A percentile compares a stretch with the other conserved stretches of the same genome.
Evolutionary conservation across 352 stramenopile genomes (phyloP).

Genomic region (Phytophthora quininea): DNA sequence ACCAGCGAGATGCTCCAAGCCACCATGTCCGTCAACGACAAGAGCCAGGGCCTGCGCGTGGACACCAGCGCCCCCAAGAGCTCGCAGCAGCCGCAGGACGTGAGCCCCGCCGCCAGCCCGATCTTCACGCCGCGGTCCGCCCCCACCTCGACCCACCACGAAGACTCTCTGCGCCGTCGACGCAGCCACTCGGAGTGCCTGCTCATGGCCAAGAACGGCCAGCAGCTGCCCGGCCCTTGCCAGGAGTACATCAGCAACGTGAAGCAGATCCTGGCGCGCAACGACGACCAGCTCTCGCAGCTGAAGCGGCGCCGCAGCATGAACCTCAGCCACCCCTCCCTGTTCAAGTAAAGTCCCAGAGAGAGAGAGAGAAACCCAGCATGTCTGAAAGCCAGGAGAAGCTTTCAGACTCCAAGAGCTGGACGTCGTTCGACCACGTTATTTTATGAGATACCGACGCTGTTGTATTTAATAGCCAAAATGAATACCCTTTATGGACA

Average conservation of each 20-base stretch:
- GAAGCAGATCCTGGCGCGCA: conserved; percentile 84
- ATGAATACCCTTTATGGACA: conserved; percentile 28
- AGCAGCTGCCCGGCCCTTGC: conserved; percentile 72
- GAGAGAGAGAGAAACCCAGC: background rate
- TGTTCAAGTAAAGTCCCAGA: conserved; percentile 42
- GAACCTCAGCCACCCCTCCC: conserved; percentile 59
- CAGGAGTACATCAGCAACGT: conserved; percentile 87
- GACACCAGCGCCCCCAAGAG: conserved; percentile 43
- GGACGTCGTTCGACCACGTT: conserved; percentile 14
- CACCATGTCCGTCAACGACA: conserved; percentile 24
- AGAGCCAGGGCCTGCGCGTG: conserved; percentile 45
- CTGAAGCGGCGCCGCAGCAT: conserved; percentile 67
- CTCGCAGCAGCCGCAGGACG: conserved; percentile 31
- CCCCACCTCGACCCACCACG: conserved; percentile 38
- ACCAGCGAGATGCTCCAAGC: conserved; percentile 42
- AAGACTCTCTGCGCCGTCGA: conserved; percentile 55
- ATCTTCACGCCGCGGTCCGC: conserved; percentile 27
- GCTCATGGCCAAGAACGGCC: conserved; percentile 67
- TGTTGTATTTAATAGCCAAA: conserved; percentile 48
- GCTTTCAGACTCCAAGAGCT: background rate
- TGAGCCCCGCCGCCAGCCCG: conserved; percentile 27
- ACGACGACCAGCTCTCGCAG: conserved; percentile 51
- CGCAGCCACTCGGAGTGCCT: conserved; percentile 85
- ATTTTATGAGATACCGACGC: conserved; percentile 42
- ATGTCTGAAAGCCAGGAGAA: too few species aligned